Conservation (phyloP, 345 rosid genomes). For the Bruguiera sexangula region DNA sequence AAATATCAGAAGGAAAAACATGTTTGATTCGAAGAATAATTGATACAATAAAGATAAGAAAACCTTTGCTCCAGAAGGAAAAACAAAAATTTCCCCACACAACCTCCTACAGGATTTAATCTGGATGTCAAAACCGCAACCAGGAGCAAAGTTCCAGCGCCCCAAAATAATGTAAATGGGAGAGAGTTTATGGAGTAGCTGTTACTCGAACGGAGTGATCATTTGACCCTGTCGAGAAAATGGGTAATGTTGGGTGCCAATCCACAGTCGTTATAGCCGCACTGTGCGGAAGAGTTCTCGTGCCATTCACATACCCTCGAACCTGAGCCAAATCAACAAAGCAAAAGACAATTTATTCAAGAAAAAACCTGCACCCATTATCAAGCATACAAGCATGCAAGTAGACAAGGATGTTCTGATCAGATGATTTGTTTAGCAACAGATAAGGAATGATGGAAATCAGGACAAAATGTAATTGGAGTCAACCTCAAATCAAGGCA, state of each 20-base stretch:
- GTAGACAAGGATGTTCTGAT: neutral
- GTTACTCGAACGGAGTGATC: slow-evolving; percentile 68
- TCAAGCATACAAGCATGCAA: neutral
- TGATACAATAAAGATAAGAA: too few relatives aligned
- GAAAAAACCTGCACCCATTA: neutral
- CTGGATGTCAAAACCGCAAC: neutral
- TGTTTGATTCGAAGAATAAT: too few relatives aligned
- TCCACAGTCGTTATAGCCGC: slow-evolving; percentile 64
- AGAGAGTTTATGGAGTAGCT: slow-evolving; percentile 29
- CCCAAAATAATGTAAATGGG: neutral
- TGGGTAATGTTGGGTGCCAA: slow-evolving; percentile 71
- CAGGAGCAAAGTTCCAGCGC: neutral
- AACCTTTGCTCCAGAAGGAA: too few relatives aligned
- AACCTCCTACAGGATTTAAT: too few relatives aligned
- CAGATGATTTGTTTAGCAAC: neutral
- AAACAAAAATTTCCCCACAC: too few relatives aligned
- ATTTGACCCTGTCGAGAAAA: slow-evolving; percentile 65
- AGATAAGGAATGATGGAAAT: neutral
- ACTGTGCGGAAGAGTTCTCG: slow-evolving; percentile 55
- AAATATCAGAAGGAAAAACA: too few relatives aligned
- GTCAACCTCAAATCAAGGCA: too few relatives aligned
- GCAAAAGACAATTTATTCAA: neutral
- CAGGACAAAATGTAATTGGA: too few relatives aligned
- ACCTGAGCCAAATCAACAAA: slow-evolving; percentile 31
- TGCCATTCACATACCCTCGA: slow-evolving; percentile 45